phyloP scores from a whole-genome alignment of 257 asterid genomes.

The Fraxinus cuspidata region DNA sequence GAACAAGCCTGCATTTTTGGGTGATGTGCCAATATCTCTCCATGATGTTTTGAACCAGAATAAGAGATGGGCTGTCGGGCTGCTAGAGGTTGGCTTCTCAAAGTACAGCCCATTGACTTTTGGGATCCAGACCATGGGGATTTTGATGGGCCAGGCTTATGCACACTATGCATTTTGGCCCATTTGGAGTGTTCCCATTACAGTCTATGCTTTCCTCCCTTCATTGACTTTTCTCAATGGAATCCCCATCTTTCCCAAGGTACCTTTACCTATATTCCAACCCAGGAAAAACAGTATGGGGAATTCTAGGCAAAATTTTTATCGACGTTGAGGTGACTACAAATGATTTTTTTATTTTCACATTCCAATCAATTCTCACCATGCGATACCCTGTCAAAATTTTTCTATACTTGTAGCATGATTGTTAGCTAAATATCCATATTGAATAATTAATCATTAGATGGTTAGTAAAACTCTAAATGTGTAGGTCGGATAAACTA shows the following conservation, averaged over 20 bases:
- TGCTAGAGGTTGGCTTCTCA: slow-evolving; percentile 63
- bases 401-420: too few relatives aligned
- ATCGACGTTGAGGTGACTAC: too few relatives aligned
- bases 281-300: too few relatives aligned
- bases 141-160: slow-evolving; percentile 52
- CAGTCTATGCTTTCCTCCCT: slow-evolving; percentile 64
- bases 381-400: too few relatives aligned
- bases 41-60: slow-evolving; percentile 53
- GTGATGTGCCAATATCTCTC: slow-evolving; percentile 64
- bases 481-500: neutral
- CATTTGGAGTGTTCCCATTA: slow-evolving; percentile 58
- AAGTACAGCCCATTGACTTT: slow-evolving; percentile 54
- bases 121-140: slow-evolving; percentile 50
- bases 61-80: slow-evolving; percentile 76
- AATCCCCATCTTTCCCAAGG: slow-evolving; percentile 69
- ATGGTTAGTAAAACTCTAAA: neutral
- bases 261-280: slow-evolving; percentile 16
- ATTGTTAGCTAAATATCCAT: neutral
- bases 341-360: too few relatives aligned
- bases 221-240: slow-evolving; percentile 49
- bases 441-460: neutral
- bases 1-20: slow-evolving; percentile 64
- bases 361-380: too few relatives aligned
- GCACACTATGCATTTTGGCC: slow-evolving; percentile 71
- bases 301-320: too few relatives aligned